Evolutionary conservation across 306 rosid genomes (phyloP), one percentile per base, ranked within the genome.

Genomic region (Bauhinia variegata): DNA sequence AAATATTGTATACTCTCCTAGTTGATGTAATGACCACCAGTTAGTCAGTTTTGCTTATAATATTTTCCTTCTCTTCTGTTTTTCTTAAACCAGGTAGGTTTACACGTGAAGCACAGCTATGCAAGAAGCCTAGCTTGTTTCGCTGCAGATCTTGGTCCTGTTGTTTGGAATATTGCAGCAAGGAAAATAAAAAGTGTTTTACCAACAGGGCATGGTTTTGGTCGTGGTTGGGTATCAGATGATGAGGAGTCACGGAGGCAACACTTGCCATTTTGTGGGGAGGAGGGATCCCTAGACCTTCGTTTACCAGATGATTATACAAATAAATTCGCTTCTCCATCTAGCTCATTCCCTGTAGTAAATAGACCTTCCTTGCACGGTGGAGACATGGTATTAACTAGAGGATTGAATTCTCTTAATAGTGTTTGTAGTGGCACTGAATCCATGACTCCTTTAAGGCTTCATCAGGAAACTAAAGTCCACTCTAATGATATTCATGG

Each of bases 141-240:
- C 83, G 89, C 88, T 28, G 82, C 91, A 12, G 90, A 77, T 79
- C 96, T 88, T 65, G 98, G 97, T 59, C 96, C 98, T 10, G 76
- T 71, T 79, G 97, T 74, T 68, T 81, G 97, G 96, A 84, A 88
- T 75, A 69, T 88, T 84, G 98, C 89, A 72, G 83, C 85, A 4
- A 82, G 70, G 82, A 86, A 85, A 79, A 89, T 88, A 55, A 80
- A 54, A 46, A 72, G 83, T 72, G 84, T 85, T 74, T 80, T 87
- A 63, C 88, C 96, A n/a, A 5, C 6, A 46, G 89, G 88, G 72
- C 75, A 80, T 38, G 76, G 78, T 59, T 85, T 82, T 67, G 88
- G 93, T 75, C 88, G 83, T 15, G 89, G 89, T 58, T 79, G 87
- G 87, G 73, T 77, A 8, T 81, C 85, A 50, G 93, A 84, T 63